Evolutionary conservation across 208 protist genomes (phyloP).

Genomic region (Phytomonas sp.): DNA sequence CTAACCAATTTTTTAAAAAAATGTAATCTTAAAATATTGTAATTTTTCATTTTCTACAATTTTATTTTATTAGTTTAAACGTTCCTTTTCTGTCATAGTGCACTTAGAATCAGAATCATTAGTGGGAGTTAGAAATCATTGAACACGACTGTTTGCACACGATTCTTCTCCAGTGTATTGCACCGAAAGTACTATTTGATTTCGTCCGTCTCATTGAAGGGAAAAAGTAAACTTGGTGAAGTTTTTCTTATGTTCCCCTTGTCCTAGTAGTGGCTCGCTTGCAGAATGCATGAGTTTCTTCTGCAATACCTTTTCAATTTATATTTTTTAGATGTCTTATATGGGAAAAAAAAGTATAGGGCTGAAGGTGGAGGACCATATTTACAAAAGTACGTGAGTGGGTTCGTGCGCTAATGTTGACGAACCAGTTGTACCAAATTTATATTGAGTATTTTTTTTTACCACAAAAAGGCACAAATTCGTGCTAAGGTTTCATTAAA

Average conservation of each 20-base stretch:
- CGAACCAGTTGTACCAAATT: not conserved
- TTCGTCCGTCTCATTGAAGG: not conserved
- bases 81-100: not conserved
- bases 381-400: not conserved
- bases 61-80: not conserved
- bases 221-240: not conserved
- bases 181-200: not conserved
- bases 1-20: not conserved
- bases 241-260: not conserved
- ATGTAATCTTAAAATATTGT: not conserved
- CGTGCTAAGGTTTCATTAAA: not conserved
- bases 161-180: not conserved
- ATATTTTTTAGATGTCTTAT: not conserved
- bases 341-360: not conserved
- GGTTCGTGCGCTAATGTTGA: not conserved
- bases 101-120: conserved; percentile 1
- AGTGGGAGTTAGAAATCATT: not conserved
- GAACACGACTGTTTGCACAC: not conserved
- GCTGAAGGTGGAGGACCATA: not conserved
- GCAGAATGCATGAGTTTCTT: not conserved
- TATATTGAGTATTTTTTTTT: not conserved
- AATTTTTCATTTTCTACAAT: not conserved
- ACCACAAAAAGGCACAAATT: not conserved
- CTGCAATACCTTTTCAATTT: not conserved
- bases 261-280: not conserved